A percentile compares a stretch with the other conserved stretches of the same genome.
Evolutionary conservation across 2,329 filamentous ascomycete genomes (phyloP).

Genomic region (Fragosphaeria purpurea): DNA sequence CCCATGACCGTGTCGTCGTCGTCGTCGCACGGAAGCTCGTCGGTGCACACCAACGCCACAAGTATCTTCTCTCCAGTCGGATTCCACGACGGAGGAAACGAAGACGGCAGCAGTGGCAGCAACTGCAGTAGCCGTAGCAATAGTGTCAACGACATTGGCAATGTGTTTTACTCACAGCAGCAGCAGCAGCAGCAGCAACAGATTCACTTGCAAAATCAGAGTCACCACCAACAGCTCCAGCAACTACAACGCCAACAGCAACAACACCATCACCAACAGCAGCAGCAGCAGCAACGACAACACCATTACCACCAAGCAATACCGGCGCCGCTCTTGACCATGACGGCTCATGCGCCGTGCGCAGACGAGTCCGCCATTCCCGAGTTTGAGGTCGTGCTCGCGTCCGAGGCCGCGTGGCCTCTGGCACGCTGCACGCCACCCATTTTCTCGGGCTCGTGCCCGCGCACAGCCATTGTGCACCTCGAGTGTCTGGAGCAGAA

Average conservation of each 20-base stretch:
- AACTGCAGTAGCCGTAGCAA: too few species aligned
- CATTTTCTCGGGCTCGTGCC: constrained; percentile 33
- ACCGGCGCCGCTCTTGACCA: constrained; percentile 15
- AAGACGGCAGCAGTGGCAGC: constrained; percentile 15
- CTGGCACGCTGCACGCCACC: constrained; percentile 40
- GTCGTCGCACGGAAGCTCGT: constrained; percentile 30
- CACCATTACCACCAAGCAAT: background rate
- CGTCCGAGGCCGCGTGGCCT: constrained; percentile 40
- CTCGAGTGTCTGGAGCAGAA: constrained; percentile 40
- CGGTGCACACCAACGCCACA: constrained; percentile 35
- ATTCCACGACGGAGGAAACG: constrained; percentile 18
- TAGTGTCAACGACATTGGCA: too few species aligned
- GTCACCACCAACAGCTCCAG: too few species aligned
- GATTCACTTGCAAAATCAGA: background rate
- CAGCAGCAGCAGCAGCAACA: background rate
- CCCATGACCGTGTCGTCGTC: constrained; percentile 29
- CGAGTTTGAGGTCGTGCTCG: constrained; percentile 37
- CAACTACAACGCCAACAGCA: background rate
- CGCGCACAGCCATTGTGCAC: constrained; percentile 40
- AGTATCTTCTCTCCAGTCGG: constrained; percentile 33
- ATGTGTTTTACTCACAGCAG: background rate
- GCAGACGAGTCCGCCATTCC: constrained; percentile 23
- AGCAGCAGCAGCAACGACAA: background rate
- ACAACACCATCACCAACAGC: background rate
- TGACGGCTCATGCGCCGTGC: constrained; percentile 16